Evolutionary conservation across 495 filamentous ascomycete genomes (phyloP).

Genomic region (Pseudoneurospora amorphoporcata): DNA sequence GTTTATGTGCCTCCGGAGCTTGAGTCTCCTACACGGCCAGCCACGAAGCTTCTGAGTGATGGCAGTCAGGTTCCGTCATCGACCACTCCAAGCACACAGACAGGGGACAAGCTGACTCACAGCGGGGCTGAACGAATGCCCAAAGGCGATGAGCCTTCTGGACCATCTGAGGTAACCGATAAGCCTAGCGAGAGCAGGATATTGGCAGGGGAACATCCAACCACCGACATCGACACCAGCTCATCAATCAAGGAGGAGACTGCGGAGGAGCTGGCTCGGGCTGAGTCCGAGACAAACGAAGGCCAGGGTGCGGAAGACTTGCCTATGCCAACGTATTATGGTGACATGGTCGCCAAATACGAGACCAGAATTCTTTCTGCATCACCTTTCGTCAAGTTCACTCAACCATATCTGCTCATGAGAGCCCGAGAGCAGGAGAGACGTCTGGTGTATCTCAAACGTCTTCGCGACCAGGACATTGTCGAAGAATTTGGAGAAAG

Average conservation of each 20-base stretch:
- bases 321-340: slow-evolving; percentile 85
- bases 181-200: background rate
- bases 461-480: slow-evolving; percentile 69
- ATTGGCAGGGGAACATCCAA: slow-evolving; percentile 1
- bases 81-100: slow-evolving; percentile 17
- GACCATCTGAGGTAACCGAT: slow-evolving; percentile 7
- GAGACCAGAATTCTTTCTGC: slow-evolving; percentile 88
- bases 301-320: slow-evolving; percentile 68
- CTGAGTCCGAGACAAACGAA: slow-evolving; percentile 38
- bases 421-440: slow-evolving; percentile 84
- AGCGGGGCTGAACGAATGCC: background rate
- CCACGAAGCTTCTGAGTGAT: slow-evolving; percentile 1
- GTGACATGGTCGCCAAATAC: slow-evolving; percentile 87
- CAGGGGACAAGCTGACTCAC: slow-evolving; percentile 11
- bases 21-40: slow-evolving; percentile 13
- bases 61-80: background rate
- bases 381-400: slow-evolving; percentile 92
- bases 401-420: slow-evolving; percentile 86
- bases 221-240: slow-evolving; percentile 1
- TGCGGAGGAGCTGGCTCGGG: slow-evolving; percentile 24
- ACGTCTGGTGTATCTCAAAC: slow-evolving; percentile 65
- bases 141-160: slow-evolving; percentile 1
- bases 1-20: slow-evolving; percentile 69
- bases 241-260: background rate
- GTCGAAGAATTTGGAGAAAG: slow-evolving; percentile 42